phyloP scores from a whole-genome alignment of 2,329 filamentous ascomycete genomes.

The Berkeleyomyces rouxiae region DNA sequence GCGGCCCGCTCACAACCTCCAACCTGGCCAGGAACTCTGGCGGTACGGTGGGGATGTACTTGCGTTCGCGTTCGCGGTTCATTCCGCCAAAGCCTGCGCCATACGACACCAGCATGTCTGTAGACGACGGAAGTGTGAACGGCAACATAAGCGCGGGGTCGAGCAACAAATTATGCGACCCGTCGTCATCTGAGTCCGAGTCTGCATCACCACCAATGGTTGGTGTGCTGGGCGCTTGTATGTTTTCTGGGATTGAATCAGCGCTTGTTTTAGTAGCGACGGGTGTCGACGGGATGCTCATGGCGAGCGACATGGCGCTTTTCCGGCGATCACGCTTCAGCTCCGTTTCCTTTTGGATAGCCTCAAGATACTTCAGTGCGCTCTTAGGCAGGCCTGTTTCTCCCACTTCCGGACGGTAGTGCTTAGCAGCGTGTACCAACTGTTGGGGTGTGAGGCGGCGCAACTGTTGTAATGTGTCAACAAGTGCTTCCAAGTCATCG shows the following conservation, averaged over 20 bases:
- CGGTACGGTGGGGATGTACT: constrained; percentile 91
- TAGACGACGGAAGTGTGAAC: constrained; percentile 87
- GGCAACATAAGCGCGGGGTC: constrained; percentile 87
- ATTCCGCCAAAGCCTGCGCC: constrained; percentile 87
- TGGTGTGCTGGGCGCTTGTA: constrained; percentile 12
- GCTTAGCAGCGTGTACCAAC: constrained; percentile 76
- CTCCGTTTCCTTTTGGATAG: constrained; percentile 59
- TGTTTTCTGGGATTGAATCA: constrained; percentile 20
- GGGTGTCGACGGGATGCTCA: constrained; percentile 29
- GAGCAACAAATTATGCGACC: constrained; percentile 59
- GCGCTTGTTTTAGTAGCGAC: constrained; percentile 24
- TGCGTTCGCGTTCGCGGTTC: constrained; percentile 78
- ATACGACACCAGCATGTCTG: constrained; percentile 92
- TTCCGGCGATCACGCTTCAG: constrained; percentile 38
- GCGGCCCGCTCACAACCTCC: constrained; percentile 38
- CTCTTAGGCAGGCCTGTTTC: constrained; percentile 83
- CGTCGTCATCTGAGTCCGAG: constrained; percentile 35
- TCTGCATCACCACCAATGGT: constrained; percentile 15
- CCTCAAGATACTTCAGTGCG: constrained; percentile 69
- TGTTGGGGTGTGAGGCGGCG: constrained; percentile 74
- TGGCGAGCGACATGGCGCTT: constrained; percentile 30
- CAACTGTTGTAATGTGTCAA: constrained; percentile 78
- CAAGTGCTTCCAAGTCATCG: constrained; percentile 75
- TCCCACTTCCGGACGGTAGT: constrained; percentile 87
- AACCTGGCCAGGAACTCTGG: constrained; percentile 84